These are phyloP conservation scores for Fusarium sp. DNA, from an alignment of 2,329 filamentous ascomycete genomes.

Conservation along the genomic window DNA sequence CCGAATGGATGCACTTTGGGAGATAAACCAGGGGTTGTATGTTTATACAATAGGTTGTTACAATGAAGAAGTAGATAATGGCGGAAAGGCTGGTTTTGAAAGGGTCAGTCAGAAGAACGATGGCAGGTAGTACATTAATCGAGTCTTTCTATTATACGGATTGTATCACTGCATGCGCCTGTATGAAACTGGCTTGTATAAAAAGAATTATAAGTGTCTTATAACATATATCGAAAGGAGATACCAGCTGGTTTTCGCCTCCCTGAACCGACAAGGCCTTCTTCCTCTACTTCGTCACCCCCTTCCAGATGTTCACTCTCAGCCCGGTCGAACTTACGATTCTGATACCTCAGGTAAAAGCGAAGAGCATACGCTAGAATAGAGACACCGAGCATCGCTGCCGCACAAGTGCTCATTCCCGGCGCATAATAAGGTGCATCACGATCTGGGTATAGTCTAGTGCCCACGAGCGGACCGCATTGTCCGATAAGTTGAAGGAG, in stretches of 20 bases:
- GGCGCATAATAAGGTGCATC: slow-evolving; percentile 71
- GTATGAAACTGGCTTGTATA: not conserved
- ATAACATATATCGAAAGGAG: slow-evolving; percentile 63
- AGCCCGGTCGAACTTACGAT: slow-evolving; percentile 58
- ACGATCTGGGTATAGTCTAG: slow-evolving; percentile 70
- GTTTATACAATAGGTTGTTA: not conserved
- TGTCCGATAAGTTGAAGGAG: slow-evolving; percentile 86
- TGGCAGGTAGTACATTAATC: slow-evolving; percentile 23
- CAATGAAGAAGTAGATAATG: not conserved
- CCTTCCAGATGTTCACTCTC: slow-evolving; percentile 46
- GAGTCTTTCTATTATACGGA: not conserved
- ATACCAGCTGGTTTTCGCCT: slow-evolving; percentile 38
- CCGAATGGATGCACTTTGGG: slow-evolving; percentile 51
- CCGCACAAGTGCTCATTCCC: slow-evolving; percentile 73
- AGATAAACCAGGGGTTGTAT: not conserved
- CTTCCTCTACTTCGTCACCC: slow-evolving; percentile 53
- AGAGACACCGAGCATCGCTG: slow-evolving; percentile 72
- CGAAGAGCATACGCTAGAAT: slow-evolving; percentile 66
- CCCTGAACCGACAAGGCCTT: slow-evolving; percentile 54
- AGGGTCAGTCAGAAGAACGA: slow-evolving; percentile 28
- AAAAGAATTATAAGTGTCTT: slow-evolving; percentile 16
- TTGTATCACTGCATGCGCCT: not conserved
- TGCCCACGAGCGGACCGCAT: slow-evolving; percentile 79
- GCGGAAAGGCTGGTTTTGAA: slow-evolving; percentile 13
- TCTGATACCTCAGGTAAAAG: slow-evolving; percentile 64